Evolutionary conservation across 2,329 filamentous ascomycete genomes (phyloP).

Genomic region (Fusarium sp.): DNA sequence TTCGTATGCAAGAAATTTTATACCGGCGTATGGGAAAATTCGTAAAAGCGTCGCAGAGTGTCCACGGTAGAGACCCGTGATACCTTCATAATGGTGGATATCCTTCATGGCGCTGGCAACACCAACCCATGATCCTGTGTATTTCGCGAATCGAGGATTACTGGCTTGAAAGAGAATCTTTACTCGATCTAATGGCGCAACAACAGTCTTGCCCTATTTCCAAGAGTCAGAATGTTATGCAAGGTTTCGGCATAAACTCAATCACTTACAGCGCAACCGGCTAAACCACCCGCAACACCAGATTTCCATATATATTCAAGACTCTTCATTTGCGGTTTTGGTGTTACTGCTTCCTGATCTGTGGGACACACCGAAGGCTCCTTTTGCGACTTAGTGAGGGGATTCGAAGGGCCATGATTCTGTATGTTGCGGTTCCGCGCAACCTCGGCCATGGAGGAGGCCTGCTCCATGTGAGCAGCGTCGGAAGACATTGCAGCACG

Average conservation of each 20-base stretch:
- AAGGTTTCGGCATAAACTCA: neutral
- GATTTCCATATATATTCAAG: slow-evolving; percentile 86
- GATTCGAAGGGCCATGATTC: slow-evolving; percentile 43
- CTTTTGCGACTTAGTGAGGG: slow-evolving; percentile 41
- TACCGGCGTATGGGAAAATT: slow-evolving; percentile 96
- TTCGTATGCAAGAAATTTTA: slow-evolving; percentile 98
- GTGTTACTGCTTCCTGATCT: slow-evolving; percentile 59
- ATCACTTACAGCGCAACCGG: slow-evolving; percentile 85
- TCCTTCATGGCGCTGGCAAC: slow-evolving; percentile 84
- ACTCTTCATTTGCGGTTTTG: slow-evolving; percentile 68
- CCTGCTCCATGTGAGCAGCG: slow-evolving; percentile 67
- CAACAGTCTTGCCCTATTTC: slow-evolving; percentile 87
- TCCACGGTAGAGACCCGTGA: slow-evolving; percentile 84
- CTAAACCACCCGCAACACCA: slow-evolving; percentile 86
- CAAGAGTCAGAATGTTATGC: slow-evolving; percentile 17
- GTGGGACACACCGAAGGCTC: slow-evolving; percentile 60
- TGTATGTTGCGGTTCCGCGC: slow-evolving; percentile 51
- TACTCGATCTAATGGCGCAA: slow-evolving; percentile 94
- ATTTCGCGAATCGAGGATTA: slow-evolving; percentile 93
- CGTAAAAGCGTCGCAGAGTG: slow-evolving; percentile 93
- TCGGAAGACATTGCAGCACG: slow-evolving; percentile 63
- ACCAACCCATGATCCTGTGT: slow-evolving; percentile 88
- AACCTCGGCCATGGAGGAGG: slow-evolving; percentile 66
- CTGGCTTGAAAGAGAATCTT: slow-evolving; percentile 98
- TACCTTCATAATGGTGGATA: slow-evolving; percentile 81